These are phyloP conservation scores for Exophiala xenobiotica DNA, from an alignment of 2,329 filamentous ascomycete genomes.

Conservation along the genomic window DNA sequence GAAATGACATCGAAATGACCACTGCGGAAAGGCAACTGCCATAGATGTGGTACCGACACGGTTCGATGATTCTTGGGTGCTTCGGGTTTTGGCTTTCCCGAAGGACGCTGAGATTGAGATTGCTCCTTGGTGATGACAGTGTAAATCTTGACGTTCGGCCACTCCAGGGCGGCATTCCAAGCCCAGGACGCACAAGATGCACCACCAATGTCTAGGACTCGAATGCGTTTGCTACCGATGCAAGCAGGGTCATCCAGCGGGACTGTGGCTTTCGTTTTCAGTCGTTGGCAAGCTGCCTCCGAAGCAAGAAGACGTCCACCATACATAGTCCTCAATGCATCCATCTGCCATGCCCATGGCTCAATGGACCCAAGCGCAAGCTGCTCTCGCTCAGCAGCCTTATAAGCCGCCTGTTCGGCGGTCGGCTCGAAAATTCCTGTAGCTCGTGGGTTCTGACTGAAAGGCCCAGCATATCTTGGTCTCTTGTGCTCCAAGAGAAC, in stretches of 20 bases:
- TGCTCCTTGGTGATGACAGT: slow-evolving; percentile 79
- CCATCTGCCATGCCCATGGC: slow-evolving; percentile 61
- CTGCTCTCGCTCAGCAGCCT: slow-evolving; percentile 67
- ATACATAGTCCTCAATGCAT: slow-evolving; percentile 60
- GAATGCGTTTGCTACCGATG: slow-evolving; percentile 49
- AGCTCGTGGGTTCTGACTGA: slow-evolving; percentile 70
- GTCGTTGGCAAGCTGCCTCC: slow-evolving; percentile 42
- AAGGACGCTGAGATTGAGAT: slow-evolving; percentile 61
- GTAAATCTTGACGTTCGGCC: slow-evolving; percentile 81
- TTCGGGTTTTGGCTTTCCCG: slow-evolving; percentile 55
- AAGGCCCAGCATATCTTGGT: slow-evolving; percentile 68
- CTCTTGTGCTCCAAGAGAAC: slow-evolving; percentile 70
- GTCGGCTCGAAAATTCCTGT: slow-evolving; percentile 49
- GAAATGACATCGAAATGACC: slow-evolving; percentile 90
- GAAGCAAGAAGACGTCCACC: slow-evolving; percentile 60
- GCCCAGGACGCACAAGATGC: slow-evolving; percentile 89
- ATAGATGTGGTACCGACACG: slow-evolving; percentile 73
- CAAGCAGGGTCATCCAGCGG: slow-evolving; percentile 30
- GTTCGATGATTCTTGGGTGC: slow-evolving; percentile 86
- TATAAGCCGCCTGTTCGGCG: slow-evolving; percentile 39
- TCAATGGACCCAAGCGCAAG: slow-evolving; percentile 73
- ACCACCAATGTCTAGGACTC: slow-evolving; percentile 84
- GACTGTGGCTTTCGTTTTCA: slow-evolving; percentile 30
- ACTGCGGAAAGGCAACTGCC: slow-evolving; percentile 79
- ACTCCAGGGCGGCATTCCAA: slow-evolving; percentile 86